Evolutionary conservation across 2,329 filamentous ascomycete genomes (phyloP), one percentile per base, ranked within the genome.

Genomic region (Ophiostoma fasciatum): DNA sequence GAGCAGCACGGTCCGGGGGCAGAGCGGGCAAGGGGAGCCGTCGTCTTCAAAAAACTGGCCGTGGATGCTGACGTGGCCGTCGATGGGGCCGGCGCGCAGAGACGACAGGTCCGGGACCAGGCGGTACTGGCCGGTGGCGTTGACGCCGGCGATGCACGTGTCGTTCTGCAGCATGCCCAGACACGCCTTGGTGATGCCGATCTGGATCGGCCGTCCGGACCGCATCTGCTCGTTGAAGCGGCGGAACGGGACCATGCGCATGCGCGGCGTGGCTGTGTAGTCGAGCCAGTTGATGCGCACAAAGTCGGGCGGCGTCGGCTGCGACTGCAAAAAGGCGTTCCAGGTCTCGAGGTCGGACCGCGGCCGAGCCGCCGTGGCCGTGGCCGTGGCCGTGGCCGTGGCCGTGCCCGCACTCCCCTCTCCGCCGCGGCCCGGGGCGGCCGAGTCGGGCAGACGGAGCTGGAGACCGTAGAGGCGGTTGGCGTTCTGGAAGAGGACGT

Each of bases 241-340:
- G 1, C 62, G 59, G 29, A 80, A 64, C 0, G 82, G 81, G 2
- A 90, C 56, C 42, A 83, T 68, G 4, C 81, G 70, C 44, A 73
- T 66, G 13, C 80, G 68, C 1, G 74, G 53, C 3, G 69, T 78
- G 2, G 73, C 72, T n/a, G 81, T 83, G 53, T 81, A 78, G 54
- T 92, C 83, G 18, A 80, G 61, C 74, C 79, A 92, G 53, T 80
- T 78, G 11, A 88, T 60, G 42, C 82, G 75, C 14, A 92, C 55
- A 48, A 77, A 87, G 41, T 76, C 72, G 5, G 74, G 58, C 0
- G 58, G 52, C 0, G 64, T 55, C n/a, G n/a, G n/a, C 37, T 75
- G 62, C 14, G 57, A 51, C 14, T 56, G 51, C 9, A 74, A 51
- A 47, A 78, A 58, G 7, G 37, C 44, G 5, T 50, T 45, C 36